phyloP scores from a whole-genome alignment of 2,329 filamentous ascomycete genomes.

The Alternaria angustiovoidea region DNA sequence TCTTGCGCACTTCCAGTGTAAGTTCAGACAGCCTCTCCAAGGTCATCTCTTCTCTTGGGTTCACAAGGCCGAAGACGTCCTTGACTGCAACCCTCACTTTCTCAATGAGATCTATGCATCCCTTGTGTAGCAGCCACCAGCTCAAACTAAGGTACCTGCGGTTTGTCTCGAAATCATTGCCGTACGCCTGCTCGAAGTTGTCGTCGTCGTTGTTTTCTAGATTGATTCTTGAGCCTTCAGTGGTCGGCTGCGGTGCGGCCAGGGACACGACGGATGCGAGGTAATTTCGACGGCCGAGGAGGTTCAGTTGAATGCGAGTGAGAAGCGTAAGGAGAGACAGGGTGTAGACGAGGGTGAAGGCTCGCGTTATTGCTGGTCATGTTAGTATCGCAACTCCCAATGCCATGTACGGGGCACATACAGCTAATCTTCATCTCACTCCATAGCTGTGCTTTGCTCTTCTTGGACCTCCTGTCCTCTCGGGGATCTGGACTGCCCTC shows the following conservation, averaged over 20 bases:
- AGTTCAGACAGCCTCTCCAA: conserved; percentile 82
- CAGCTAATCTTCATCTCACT: conserved; percentile 96
- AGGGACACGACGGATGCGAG: conserved; percentile 93
- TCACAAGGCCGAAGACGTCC: conserved; percentile 87
- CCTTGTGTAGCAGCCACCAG: conserved; percentile 95
- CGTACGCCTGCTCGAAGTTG: conserved; percentile 79
- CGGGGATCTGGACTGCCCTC: conserved; percentile 52
- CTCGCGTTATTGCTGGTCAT: conserved; percentile 78
- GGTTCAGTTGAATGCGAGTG: conserved; percentile 93
- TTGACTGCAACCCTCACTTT: conserved; percentile 86
- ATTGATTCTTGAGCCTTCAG: conserved; percentile 77
- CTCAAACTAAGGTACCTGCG: conserved; percentile 93
- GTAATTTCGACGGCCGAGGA: conserved; percentile 93
- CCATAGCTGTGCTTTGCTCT: conserved; percentile 93
- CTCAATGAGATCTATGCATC: conserved; percentile 82
- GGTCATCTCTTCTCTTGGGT: conserved; percentile 86
- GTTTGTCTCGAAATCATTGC: conserved; percentile 96
- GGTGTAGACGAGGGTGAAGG: conserved; percentile 92
- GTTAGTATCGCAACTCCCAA: conserved; percentile 26
- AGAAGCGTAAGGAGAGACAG: conserved; percentile 88
- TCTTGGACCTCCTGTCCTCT: conserved; percentile 64
- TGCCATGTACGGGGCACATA: conserved; percentile 57
- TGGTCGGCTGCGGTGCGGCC: conserved; percentile 71
- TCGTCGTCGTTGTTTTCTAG: conserved; percentile 95
- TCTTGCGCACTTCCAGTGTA: conserved; percentile 82